A percentile compares a stretch with the other conserved stretches of the same genome.
Conservation (phyloP, 371 early-diverging fungal genomes). For the Homolaphlyctis polyrhiza region DNA sequence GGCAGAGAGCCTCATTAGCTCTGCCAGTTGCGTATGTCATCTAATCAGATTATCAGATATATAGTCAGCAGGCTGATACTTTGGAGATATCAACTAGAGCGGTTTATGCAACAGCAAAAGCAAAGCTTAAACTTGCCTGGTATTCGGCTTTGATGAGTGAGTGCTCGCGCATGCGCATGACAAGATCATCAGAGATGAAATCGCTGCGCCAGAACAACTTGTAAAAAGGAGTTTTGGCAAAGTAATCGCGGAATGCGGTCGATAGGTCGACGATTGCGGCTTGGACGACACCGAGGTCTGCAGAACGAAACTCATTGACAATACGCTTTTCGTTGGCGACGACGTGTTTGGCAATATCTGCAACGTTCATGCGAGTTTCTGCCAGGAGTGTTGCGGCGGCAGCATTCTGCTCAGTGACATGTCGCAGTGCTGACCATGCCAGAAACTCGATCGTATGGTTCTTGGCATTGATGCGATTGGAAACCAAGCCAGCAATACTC, state of each 20-base stretch:
- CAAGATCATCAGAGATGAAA: slow-evolving; percentile 20
- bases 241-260: slow-evolving; percentile 16
- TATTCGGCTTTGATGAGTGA: slow-evolving; percentile 27
- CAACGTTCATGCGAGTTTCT: slow-evolving; percentile 7
- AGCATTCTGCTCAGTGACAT: neutral
- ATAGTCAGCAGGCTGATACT: neutral
- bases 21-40: slow-evolving; percentile 35
- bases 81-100: too few species aligned
- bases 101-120: too few species aligned
- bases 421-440: slow-evolving; percentile 2
- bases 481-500: neutral
- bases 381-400: neutral
- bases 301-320: slow-evolving; percentile 18
- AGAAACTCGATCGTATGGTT: neutral
- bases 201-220: slow-evolving; percentile 24
- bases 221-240: slow-evolving; percentile 19
- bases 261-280: slow-evolving; percentile 16
- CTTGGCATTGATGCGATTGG: neutral
- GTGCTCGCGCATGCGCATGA: slow-evolving; percentile 18
- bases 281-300: slow-evolving; percentile 22
- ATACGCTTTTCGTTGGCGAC: slow-evolving; percentile 25
- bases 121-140: slow-evolving; percentile 9
- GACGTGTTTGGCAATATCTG: slow-evolving; percentile 11
- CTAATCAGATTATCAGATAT: slow-evolving; percentile 1
- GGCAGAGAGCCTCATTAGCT: slow-evolving; percentile 25